These are phyloP conservation scores for Botrytis hyacinthi DNA, from an alignment of 2,329 filamentous ascomycete genomes.

Conservation along the genomic window DNA sequence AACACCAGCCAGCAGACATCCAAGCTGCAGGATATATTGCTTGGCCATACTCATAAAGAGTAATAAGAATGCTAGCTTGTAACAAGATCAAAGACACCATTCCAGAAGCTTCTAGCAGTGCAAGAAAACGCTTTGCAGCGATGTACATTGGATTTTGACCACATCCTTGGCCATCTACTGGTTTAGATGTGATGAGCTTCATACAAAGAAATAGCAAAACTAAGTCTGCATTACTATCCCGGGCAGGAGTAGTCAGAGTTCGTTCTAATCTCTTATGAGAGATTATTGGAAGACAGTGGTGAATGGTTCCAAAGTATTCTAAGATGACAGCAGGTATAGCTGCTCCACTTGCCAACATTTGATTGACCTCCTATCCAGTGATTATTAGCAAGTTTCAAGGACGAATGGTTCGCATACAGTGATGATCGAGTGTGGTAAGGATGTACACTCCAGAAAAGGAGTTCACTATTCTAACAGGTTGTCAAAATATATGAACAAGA, in stretches of 20 bases:
- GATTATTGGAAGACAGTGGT: constrained; percentile 50
- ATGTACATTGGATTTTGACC: constrained; percentile 44
- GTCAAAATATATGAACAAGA: not conserved
- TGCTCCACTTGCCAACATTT: constrained; percentile 42
- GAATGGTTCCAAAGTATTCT: constrained; percentile 46
- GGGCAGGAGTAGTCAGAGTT: constrained; percentile 43
- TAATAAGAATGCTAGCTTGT: constrained; percentile 47
- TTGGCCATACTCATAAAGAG: constrained; percentile 50
- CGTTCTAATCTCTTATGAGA: constrained; percentile 45
- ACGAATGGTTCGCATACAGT: no score
- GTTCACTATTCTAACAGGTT: not conserved
- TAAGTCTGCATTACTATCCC: constrained; percentile 47
- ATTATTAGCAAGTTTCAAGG: constrained; percentile 1
- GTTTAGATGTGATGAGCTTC: constrained; percentile 45
- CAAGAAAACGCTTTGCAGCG: constrained; percentile 45
- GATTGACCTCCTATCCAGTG: constrained; percentile 40
- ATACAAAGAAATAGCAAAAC: constrained; percentile 50
- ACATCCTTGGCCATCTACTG: constrained; percentile 40
- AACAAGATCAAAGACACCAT: constrained; percentile 45
- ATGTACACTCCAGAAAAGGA: not conserved
- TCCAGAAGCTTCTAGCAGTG: constrained; percentile 44
- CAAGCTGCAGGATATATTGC: constrained; percentile 51
- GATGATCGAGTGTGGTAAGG: not conserved
- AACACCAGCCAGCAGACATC: constrained; percentile 47
- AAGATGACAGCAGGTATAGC: constrained; percentile 42